phyloP scores from a whole-genome alignment of 805 yeast genomes.

The Ogataea ganodermae region DNA sequence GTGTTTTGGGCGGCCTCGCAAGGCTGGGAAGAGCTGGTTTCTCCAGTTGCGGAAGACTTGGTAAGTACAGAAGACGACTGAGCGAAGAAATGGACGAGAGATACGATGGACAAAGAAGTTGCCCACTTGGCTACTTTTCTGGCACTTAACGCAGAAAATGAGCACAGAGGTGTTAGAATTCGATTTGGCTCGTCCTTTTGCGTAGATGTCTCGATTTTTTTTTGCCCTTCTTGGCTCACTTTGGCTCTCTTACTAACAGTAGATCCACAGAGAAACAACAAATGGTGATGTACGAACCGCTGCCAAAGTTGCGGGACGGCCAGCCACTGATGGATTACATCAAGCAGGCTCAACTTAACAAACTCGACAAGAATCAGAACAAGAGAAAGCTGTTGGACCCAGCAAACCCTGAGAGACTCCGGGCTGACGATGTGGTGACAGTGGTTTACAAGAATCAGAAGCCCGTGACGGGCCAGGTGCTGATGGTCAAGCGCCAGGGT shows the following conservation, averaged over 20 bases:
- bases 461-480: constrained; percentile 73
- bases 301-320: constrained; percentile 51
- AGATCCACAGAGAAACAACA: constrained; percentile 15
- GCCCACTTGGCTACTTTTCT: no score
- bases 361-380: constrained; percentile 72
- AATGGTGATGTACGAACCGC: constrained; percentile 49
- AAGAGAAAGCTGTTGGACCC: constrained; percentile 58
- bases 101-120: no score
- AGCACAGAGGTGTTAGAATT: no score
- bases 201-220: no score
- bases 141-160: no score
- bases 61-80: no score
- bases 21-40: constrained; percentile 5
- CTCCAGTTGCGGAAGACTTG: constrained; percentile 2
- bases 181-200: no score
- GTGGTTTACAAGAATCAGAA: constrained; percentile 69
- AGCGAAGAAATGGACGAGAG: no score
- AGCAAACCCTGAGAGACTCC: constrained; percentile 49
- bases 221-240: no score
- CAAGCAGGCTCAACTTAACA: constrained; percentile 51
- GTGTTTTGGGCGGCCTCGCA: neutral
- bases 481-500: constrained; percentile 73
- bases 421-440: constrained; percentile 82
- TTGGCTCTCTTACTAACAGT: no score
- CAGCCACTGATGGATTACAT: constrained; percentile 45